Conservation (phyloP, 306 rosid species). For the Ormosia emarginata region DNA sequence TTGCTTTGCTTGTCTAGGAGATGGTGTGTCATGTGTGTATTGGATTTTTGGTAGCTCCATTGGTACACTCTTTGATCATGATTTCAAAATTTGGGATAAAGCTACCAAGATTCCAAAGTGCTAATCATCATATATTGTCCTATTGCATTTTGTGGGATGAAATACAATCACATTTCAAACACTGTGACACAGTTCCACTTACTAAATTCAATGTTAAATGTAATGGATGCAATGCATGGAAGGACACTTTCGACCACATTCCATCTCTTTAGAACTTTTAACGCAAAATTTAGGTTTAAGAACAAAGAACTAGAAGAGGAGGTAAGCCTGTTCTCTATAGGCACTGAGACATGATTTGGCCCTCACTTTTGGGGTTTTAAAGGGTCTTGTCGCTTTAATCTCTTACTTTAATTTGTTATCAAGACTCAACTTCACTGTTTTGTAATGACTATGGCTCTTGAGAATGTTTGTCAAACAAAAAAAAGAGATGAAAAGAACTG, state of each 20-base stretch:
- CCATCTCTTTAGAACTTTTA: not conserved
- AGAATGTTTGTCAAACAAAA: conserved; percentile 13
- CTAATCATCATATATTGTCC: conserved; percentile 14
- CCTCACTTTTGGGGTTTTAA: conserved; percentile 23
- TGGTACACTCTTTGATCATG: not conserved
- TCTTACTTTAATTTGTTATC: conserved; percentile 11
- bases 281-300: not conserved
- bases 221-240: conserved; percentile 1
- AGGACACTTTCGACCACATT: conserved; percentile 10
- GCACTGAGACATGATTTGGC: conserved; percentile 13
- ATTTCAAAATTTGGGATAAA: conserved; percentile 13
- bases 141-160: not conserved
- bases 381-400: conserved; percentile 14
- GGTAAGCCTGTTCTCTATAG: not conserved
- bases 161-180: not conserved
- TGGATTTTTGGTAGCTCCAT: not conserved
- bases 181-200: not conserved
- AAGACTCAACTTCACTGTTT: conserved; percentile 18
- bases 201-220: not conserved
- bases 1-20: not conserved
- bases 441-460: conserved; percentile 13
- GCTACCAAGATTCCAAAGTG: conserved; percentile 14
- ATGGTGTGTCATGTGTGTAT: not conserved
- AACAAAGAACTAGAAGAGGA: not conserved
- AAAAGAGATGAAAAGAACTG: conserved; percentile 8